Conservation (phyloP, 2,329 filamentous ascomycete species). For the Exserohilum turcica region DNA sequence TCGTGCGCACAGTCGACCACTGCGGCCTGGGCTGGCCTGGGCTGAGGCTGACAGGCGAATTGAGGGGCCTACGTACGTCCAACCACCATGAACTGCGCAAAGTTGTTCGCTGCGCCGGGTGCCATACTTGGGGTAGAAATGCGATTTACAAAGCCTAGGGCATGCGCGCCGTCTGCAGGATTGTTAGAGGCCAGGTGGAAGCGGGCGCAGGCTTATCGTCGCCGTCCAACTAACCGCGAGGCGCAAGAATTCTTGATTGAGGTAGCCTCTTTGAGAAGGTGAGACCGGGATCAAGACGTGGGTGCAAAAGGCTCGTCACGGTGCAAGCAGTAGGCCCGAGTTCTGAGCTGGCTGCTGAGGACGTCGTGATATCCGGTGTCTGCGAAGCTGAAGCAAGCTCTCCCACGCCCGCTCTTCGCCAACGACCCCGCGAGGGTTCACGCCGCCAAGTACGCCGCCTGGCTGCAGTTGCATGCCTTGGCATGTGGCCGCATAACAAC, state of each 20-base stretch:
- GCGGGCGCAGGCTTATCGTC: conserved; percentile 35
- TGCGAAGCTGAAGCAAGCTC: too few species aligned
- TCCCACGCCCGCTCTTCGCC: conserved; percentile 18
- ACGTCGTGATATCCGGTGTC: neutral
- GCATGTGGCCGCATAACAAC: conserved; percentile 10
- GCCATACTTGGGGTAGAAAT: conserved; percentile 29
- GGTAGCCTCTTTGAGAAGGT: conserved; percentile 41
- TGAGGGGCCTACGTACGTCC: conserved; percentile 70
- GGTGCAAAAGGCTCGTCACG: conserved; percentile 7
- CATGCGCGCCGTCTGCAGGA: conserved; percentile 11
- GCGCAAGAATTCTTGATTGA: conserved; percentile 22
- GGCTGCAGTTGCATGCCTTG: conserved; percentile 19
- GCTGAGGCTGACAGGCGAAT: conserved; percentile 5
- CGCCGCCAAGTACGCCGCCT: conserved; percentile 16
- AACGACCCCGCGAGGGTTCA: conserved; percentile 23
- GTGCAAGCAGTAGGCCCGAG: neutral
- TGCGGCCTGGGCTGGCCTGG: conserved; percentile 4
- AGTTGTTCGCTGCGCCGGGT: conserved; percentile 58
- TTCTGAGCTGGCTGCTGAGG: neutral
- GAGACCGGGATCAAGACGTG: conserved; percentile 18
- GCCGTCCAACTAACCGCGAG: conserved; percentile 14
- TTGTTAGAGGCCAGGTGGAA: conserved; percentile 18
- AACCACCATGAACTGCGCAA: conserved; percentile 96
- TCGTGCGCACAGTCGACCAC: conserved; percentile 2
- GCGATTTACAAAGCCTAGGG: conserved; percentile 1